Base-by-base conservation (phyloP, 345 rosid genomes). In the Cardamine resedifolia region DNA sequence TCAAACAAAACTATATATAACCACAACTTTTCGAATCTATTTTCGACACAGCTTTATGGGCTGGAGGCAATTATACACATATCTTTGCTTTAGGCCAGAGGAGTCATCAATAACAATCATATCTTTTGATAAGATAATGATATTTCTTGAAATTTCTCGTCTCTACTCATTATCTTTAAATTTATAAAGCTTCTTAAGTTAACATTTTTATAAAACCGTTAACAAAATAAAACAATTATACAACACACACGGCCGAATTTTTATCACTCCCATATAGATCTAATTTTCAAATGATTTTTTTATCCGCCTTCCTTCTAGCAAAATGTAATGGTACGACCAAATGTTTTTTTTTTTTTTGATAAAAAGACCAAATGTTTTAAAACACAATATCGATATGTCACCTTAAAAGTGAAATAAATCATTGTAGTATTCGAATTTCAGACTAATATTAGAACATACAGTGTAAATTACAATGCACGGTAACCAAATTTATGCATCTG, bases 21-120 rank as follows among this genome's bases (percentile, higher is more conserved):
- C 10, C 56, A 23, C 4, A 24, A 61, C 70, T 53, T 75, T 30
- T 24, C 23, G 8, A 33, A 15, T 34, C 49, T 73, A 52, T 74
- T 14, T 14, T 41, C 48, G 75, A 69, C 75, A 70, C 58, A 47
- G 63, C 79, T 76, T 76, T 70, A 76, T 76, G 75, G 59, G 75
- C 79, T 69, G 75, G 79, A 70, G 3, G 71, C 75, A 69, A 63
- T 69, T 55, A 55, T 45, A 62, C 58, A 47, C 49, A 52, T 61
- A 51, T 52, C 26, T 68, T 57, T 39, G 31, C 45, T 68, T 55
- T 27, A 36, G 23, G 33, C 41, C 58, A 56, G 8, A 64, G 10
- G 16, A 45, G 28, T 23, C 19, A 66, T 58, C 44, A 75, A 28
- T 67, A 24, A 31, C 53, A 67, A 39, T 48, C 28, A 65, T 33